Evolutionary conservation across 345 rosid species (phyloP), one percentile per base, ranked within the genome.

Genomic region (Gynandropsis gynandra): DNA sequence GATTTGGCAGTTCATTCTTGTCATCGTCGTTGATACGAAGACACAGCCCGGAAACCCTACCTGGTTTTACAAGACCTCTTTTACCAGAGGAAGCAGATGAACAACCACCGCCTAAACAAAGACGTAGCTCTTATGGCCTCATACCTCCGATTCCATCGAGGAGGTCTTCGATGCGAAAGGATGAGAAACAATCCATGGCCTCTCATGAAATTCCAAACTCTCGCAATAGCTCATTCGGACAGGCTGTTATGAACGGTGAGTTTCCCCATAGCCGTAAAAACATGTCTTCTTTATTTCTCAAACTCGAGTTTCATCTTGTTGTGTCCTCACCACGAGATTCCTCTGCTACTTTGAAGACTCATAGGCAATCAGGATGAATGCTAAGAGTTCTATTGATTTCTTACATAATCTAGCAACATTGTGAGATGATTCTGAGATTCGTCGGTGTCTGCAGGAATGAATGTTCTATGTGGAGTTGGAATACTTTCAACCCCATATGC

Each of bases 391-490:
- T n/a, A n/a, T n/a, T n/a, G n/a, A n/a, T n/a, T n/a, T n/a, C n/a
- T n/a, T n/a, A n/a, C n/a, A n/a, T n/a, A n/a, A n/a, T n/a, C n/a
- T n/a, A n/a, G n/a, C n/a, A n/a, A n/a, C n/a, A n/a, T n/a, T n/a
- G n/a, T n/a, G n/a, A n/a, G n/a, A n/a, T n/a, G n/a, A n/a, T n/a
- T n/a, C n/a, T n/a, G n/a, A n/a, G n/a, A n/a, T n/a, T n/a, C n/a
- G n/a, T n/a, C n/a, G n/a, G n/a, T n/a, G n/a, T 63, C 21, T 62
- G 73, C 67, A 83, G 95, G 98, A 18, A 62, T 90, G 64, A 90
- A 90, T 73, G 96, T 90, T 47, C 64, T 90, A 38, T 90, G 98
- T 65, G 98, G 98, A 59, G 98, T 90, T 47, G 98, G 98, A 50
- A 79, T 90, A 48, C 76, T 90, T 33, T 90, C 98, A 0, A 90